Evolutionary conservation across 768 basidiomycete genomes (phyloP), one percentile per base, ranked within the genome.

Genomic region (Boletellus emodensis): DNA sequence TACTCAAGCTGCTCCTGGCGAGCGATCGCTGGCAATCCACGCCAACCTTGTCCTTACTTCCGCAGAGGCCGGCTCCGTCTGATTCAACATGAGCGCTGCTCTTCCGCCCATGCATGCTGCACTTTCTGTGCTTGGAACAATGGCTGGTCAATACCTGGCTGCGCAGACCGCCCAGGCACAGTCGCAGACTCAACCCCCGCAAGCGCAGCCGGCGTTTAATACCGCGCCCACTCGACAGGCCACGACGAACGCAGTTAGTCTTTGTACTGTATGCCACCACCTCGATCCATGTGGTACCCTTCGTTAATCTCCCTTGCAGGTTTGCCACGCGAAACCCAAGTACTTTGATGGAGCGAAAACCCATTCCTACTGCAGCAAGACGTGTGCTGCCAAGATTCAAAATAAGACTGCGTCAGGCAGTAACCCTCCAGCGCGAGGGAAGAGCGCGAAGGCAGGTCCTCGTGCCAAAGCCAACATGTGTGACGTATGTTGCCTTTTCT

Each of bases 331-430:
- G 32, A 75, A 77, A 43, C 81, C 82, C 20, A 84, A 79, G 56
- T 76, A 77, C 58, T 70, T 71, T 55, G 83, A 83, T 52, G 80
- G 80, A 12, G 68, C 63, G 41, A 81, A 76, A 60, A 76, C 73
- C 5, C 82, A 83, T 60, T 72, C 76, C 0, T 84, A 76, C 56
- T 84, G 82, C 56, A 69, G 80, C 59, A 84, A 79, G 68, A 74
- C 73, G 6, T 84, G 82, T 59, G 71, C 72, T 37, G 78, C 81
- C n/a, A 60, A 77, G 75, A 66, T 69, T 49, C 57, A 70, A 71
- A 64, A 56, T 50, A 58, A 58, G 59, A 55, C 57, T 38, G 46
- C 54, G 20, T 52, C 60, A 18, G 57, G 61, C 40, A 58, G 57
- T 15, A 64, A 60, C n/a, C 63, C 59, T 42, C 56, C 71, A 12